These are phyloP conservation scores for Penicillium roqueforti DNA, from an alignment of 495 filamentous ascomycete genomes.

Conservation along the genomic window DNA sequence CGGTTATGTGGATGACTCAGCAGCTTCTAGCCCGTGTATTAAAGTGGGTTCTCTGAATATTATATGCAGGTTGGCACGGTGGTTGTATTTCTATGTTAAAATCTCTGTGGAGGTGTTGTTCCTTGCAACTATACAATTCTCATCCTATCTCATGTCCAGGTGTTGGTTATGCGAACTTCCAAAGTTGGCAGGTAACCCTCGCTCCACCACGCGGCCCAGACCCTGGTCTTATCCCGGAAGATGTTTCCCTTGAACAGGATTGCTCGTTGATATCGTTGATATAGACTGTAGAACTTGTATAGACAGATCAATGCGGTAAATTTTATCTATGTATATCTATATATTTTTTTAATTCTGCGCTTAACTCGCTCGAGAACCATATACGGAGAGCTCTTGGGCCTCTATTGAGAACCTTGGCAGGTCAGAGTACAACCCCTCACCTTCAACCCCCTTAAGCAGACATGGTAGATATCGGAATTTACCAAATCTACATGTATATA, in stretches of 20 bases:
- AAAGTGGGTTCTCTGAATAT: not conserved
- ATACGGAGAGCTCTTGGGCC: not conserved
- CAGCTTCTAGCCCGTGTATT: not conserved
- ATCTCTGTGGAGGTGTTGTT: too few relatives aligned
- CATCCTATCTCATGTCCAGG: not conserved
- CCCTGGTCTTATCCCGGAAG: constrained; percentile 27
- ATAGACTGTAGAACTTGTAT: not conserved
- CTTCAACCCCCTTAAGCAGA: not conserved
- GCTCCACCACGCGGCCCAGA: constrained; percentile 23
- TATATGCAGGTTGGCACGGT: not conserved
- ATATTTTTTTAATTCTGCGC: not conserved
- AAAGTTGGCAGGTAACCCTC: not conserved
- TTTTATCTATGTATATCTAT: not conserved
- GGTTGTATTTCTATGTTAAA: not conserved
- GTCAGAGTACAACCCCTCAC: constrained; percentile 3
- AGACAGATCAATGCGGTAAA: not conserved
- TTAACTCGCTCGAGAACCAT: not conserved
- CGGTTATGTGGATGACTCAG: constrained; percentile 24
- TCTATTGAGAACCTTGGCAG: not conserved
- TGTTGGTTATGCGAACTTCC: not conserved
- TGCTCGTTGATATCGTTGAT: not conserved
- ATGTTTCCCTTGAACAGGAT: not conserved
- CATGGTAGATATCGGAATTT: not conserved
- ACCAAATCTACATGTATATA: not conserved
- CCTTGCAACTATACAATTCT: too few relatives aligned